Percentiles rank a stretch among this genome's conserved stretches.
Conservation (phyloP, 129 eudicot species). For the Ambrosia artemisiifolia region DNA sequence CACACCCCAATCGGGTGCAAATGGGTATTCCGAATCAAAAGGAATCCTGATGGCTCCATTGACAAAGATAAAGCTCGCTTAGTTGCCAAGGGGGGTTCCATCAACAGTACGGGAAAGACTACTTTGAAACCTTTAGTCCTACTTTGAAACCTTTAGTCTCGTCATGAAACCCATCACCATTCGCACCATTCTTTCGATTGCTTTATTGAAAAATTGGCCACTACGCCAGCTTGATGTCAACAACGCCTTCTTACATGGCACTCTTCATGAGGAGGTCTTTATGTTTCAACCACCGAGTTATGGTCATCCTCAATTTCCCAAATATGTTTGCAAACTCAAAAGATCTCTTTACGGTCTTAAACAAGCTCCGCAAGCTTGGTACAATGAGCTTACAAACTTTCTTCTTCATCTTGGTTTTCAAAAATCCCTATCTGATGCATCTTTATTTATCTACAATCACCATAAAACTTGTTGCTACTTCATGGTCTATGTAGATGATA, state of each 20-base stretch:
- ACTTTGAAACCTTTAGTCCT: neutral
- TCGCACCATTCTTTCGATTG: no score
- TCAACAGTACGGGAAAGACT: neutral
- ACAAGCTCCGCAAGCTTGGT: no score
- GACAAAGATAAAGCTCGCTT: no score
- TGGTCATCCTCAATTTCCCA: no score
- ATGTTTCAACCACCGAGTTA: neutral
- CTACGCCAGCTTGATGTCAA: no score
- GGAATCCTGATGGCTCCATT: neutral
- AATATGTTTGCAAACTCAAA: neutral
- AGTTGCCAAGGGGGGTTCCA: neutral
- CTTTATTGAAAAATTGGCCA: no score
- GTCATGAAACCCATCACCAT: no score
- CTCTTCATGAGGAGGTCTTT: neutral
- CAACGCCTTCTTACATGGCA: neutral
- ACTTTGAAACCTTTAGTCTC: neutral
- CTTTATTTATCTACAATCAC: neutral
- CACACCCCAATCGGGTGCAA: neutral
- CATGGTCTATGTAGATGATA: no score
- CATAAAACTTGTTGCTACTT: neutral
- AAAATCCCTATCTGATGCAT: neutral
- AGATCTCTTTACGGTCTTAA: neutral
- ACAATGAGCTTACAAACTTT: neutral
- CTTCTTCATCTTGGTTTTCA: neutral
- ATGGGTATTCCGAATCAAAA: neutral